Percentiles rank a stretch among this genome's conserved stretches.
Conservation (phyloP, 768 basidiomycete species). For the Trametes meyenii region DNA sequence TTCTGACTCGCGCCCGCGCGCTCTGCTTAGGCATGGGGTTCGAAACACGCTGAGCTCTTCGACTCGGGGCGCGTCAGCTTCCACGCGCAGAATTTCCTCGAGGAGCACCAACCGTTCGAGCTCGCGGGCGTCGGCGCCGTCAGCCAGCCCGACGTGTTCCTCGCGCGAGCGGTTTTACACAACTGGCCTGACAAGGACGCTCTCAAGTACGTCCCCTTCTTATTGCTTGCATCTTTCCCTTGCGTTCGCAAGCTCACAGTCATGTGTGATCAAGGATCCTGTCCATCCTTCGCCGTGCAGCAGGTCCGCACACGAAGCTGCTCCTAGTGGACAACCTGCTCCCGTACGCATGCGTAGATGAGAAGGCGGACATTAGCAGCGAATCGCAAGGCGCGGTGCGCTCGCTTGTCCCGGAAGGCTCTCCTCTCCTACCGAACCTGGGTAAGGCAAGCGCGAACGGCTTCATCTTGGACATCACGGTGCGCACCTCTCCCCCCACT, state of each 20-base stretch:
- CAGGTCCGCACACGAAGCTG: constrained; percentile 18
- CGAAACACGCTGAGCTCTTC: constrained; percentile 17
- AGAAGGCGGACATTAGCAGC: neutral
- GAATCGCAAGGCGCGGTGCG: constrained; percentile 6
- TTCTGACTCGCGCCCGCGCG: neutral
- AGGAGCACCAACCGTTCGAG: constrained; percentile 14
- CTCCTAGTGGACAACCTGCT: constrained; percentile 17
- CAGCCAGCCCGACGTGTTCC: constrained; percentile 17
- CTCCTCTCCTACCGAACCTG: constrained; percentile 19
- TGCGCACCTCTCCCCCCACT: constrained; percentile 2
- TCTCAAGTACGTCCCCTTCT: neutral
- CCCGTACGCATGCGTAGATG: constrained; percentile 16
- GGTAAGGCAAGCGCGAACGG: constrained; percentile 45
- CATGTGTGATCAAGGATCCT: neutral
- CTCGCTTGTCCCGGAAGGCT: constrained; percentile 14
- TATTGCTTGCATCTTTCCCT: neutral
- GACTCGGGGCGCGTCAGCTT: constrained; percentile 17
- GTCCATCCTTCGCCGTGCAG: constrained; percentile 14
- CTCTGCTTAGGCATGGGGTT: constrained; percentile 8
- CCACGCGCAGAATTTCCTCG: constrained; percentile 21
- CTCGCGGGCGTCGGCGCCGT: constrained; percentile 13
- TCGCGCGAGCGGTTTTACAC: constrained; percentile 15
- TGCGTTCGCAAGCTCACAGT: neutral
- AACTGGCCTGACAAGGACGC: constrained; percentile 22
- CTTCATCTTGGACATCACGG: constrained; percentile 18